These are phyloP conservation scores for Nematocida displodere DNA, from an alignment of 371 early-diverging fungal genomes.

Conservation along the genomic window DNA sequence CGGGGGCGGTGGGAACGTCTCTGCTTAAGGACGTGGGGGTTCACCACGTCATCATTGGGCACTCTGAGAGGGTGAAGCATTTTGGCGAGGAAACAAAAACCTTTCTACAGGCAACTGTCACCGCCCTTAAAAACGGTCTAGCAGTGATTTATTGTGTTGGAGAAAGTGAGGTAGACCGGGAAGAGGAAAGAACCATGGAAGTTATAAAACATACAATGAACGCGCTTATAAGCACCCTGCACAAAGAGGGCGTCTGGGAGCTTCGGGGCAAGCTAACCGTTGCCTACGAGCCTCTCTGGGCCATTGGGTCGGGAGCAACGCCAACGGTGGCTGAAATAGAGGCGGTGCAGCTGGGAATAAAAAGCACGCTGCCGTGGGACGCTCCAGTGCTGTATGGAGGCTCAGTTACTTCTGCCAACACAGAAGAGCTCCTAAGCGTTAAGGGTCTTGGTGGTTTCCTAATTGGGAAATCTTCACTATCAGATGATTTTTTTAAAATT, in stretches of 20 bases:
- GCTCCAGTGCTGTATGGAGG: slow-evolving; percentile 92
- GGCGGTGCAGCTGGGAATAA: slow-evolving; percentile 47
- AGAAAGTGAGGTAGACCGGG: slow-evolving; percentile 85
- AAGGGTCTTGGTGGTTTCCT: slow-evolving; percentile 93
- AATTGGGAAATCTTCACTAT: slow-evolving; percentile 92
- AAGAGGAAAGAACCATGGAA: slow-evolving; percentile 73
- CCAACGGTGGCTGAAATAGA: slow-evolving; percentile 78
- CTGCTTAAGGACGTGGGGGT: slow-evolving; percentile 86
- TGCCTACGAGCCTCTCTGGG: slow-evolving; percentile 99
- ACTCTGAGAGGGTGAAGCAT: slow-evolving; percentile 91
- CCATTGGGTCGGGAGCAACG: slow-evolving; percentile 94
- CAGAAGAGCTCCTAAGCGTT: slow-evolving; percentile 68
- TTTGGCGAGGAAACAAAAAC: slow-evolving; percentile 79
- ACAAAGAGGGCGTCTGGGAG: neutral
- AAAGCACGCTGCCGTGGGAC: neutral
- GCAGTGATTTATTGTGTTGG: slow-evolving; percentile 91
- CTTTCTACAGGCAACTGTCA: slow-evolving; percentile 74
- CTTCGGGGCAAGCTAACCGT: slow-evolving; percentile 61
- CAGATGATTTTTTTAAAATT: slow-evolving; percentile 66
- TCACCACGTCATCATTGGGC: slow-evolving; percentile 90
- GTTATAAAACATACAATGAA: slow-evolving; percentile 80
- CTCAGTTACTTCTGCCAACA: slow-evolving; percentile 77
- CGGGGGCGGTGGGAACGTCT: slow-evolving; percentile 89
- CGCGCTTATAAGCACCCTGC: neutral
- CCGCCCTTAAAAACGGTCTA: slow-evolving; percentile 77